Percentiles rank a stretch among this genome's conserved stretches.
Evolutionary conservation across 2,329 filamentous ascomycete species (phyloP).

Genomic region (Monilinia aucupariae): DNA sequence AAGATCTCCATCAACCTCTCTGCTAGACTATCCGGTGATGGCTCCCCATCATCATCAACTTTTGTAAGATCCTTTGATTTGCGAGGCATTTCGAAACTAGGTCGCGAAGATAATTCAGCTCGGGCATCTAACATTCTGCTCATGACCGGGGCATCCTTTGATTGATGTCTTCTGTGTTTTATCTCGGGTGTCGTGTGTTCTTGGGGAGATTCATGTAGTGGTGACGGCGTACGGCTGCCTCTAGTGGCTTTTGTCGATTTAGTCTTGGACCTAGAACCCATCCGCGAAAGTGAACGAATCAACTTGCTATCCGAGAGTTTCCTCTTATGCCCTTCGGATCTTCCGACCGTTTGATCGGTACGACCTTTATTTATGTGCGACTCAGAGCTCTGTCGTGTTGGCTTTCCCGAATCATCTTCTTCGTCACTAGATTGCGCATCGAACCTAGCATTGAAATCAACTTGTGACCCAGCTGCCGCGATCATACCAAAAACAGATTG

Average conservation of each 20-base stretch:
- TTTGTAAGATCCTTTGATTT: constrained; percentile 26
- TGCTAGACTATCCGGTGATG: constrained; percentile 55
- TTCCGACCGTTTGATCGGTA: constrained; percentile 36
- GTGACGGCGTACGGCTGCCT: constrained; percentile 18
- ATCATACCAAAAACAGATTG: constrained; percentile 93
- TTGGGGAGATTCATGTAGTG: constrained; percentile 28
- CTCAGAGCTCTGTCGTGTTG: constrained; percentile 24
- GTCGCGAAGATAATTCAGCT: constrained; percentile 55
- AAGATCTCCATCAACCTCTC: constrained; percentile 78
- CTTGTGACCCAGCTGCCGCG: constrained; percentile 75
- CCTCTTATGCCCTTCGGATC: constrained; percentile 47
- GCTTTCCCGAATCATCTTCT: constrained; percentile 31
- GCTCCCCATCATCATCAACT: constrained; percentile 32
- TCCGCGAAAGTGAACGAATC: constrained; percentile 54
- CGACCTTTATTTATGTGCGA: constrained; percentile 25
- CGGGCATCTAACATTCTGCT: constrained; percentile 71
- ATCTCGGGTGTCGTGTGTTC: constrained; percentile 33
- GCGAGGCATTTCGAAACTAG: constrained; percentile 49
- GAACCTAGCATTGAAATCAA: constrained; percentile 77
- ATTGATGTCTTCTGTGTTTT: constrained; percentile 35
- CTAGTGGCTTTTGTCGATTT: constrained; percentile 35
- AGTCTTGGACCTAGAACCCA: constrained; percentile 45
- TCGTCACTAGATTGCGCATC: constrained; percentile 77
- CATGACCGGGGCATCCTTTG: constrained; percentile 63
- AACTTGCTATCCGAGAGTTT: constrained; percentile 61